Base-by-base conservation (phyloP, 78 protist genomes). In the Dictyostelium firmibasis region DNA sequence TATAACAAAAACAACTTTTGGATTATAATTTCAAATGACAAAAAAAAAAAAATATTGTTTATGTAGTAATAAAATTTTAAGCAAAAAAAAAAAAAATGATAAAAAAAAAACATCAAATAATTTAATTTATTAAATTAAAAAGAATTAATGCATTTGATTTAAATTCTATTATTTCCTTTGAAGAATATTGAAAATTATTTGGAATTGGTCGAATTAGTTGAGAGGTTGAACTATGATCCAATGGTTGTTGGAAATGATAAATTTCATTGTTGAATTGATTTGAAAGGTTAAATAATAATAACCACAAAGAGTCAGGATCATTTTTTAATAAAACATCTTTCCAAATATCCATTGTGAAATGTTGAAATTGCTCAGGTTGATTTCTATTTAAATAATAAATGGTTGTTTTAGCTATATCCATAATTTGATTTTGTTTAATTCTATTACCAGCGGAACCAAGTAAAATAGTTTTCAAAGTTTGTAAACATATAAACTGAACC, bases 361-460 rank as follows among this genome's bases (percentile, higher is more conserved):
- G 2, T 77, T 86, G 92, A 27, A 86, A 77, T 57, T 20, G 16
- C 41, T 86, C 92, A 16, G 92, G 85, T 77, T 86, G 92, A 36
- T 33, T 53, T 7, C 50, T 50, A 53, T 62, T 53, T 38, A 86
- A 27, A 38, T 86, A 86, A 3, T 60, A 44, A 23, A 86, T 25
- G 7, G 92, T 86, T 18, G 29, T 31, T 77, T 44, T 86, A 8
- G 92, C 84, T 0, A 86, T 38, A 2, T 77, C 72, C 7, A 60
- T 27, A 8, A 86, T 33, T 60, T 86, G 92, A 7, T 35, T 7
- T 77, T 77, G 84, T 23, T 53, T 41, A 5, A 86, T 25, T 13
- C 43, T 53, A 10, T 7, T 9, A 70, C 20, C 20, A 27, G 31
- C 16, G 3, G 31, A 25, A 5, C 35, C 31, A 20, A 43, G 23